phyloP scores from a whole-genome alignment of 2,329 filamentous ascomycete genomes.

The Falciphora oryzae region DNA sequence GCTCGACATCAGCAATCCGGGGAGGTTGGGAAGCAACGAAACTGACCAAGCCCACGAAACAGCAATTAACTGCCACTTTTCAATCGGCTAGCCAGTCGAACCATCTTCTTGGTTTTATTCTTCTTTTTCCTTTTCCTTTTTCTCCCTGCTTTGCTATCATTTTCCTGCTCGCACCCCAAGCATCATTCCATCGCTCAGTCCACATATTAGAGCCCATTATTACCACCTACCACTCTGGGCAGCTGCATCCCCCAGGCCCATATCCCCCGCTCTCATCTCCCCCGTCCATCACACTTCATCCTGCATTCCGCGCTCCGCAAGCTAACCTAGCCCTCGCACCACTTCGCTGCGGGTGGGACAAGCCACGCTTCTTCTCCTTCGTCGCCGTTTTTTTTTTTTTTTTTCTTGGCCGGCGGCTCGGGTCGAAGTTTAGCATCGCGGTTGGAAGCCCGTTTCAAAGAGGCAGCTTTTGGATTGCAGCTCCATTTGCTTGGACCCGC shows the following conservation, averaged over 20 bases:
- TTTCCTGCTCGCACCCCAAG: neutral
- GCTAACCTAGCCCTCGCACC: neutral
- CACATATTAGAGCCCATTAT: neutral
- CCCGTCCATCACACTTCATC: conserved; percentile 8
- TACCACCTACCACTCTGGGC: neutral
- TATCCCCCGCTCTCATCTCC: conserved; percentile 4
- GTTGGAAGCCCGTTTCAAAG: neutral
- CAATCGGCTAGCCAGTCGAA: neutral
- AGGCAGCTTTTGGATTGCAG: neutral
- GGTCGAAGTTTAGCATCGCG: neutral
- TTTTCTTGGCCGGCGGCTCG: neutral
- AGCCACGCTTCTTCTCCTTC: conserved; percentile 3
- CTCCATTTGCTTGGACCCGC: neutral
- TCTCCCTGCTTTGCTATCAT: neutral
- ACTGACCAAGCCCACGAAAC: neutral
- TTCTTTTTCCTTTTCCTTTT: neutral
- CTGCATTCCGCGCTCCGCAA: neutral
- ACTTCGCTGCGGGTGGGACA: neutral
- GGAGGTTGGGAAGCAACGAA: conserved; percentile 4
- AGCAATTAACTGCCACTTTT: neutral
- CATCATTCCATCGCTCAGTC: neutral
- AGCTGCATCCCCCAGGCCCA: neutral
- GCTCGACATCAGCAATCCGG: neutral
- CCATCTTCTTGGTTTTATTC: neutral
- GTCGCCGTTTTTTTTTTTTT: conserved; percentile 11